Evolutionary conservation across 169 alveolate genomes (phyloP), one percentile per base, ranked within the genome.

Genomic region (Eimeria sp.): DNA sequence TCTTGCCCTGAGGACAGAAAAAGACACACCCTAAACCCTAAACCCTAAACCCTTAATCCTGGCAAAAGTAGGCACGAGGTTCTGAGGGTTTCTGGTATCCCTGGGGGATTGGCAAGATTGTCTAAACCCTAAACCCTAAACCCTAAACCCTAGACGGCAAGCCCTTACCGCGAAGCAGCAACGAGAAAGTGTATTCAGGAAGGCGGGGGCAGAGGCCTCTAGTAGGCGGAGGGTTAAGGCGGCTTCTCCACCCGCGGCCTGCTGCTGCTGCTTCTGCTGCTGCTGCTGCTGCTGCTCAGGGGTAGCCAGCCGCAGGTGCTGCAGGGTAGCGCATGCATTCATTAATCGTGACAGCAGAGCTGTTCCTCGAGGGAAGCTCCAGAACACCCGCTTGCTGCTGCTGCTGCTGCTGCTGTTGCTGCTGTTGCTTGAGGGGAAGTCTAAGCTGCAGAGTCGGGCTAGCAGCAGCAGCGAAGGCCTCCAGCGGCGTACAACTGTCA

Each of bases 181-280:
- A 25, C 78, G 78, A 67, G 78, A n/a, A 10, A 67, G 20, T 10
- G 40, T n/a, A 18, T 30, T 13, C 45, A 67, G 78, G 25, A 67
- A 67, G 78, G 78, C 45, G 4, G 78, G 78, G 78, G 78, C 78
- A 30, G 78, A 67, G 78, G 45, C 78, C 20, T 25, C 78, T n/a
- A 67, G 40, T 25, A 67, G 78, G 30, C 78, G 78, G 45, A 67
- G 45, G 78, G 78, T 1, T 67, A 67, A 30, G 45, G 78, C 78
- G 78, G 45, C 27, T 4, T 67, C 78, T 14, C 61, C 61, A 54
- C 61, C 61, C 1, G 10, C 10, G 2, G 16, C 61, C 61, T 54
- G 61, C 61, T 54, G 61, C 61, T 54, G 61, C 61, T 54, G 61
- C 61, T 54, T 34, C 18, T 61, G 72, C 72, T 61, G 72, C 25